Conservation (phyloP, 73 alveolate genomes). For the Breviolum minutum region DNA sequence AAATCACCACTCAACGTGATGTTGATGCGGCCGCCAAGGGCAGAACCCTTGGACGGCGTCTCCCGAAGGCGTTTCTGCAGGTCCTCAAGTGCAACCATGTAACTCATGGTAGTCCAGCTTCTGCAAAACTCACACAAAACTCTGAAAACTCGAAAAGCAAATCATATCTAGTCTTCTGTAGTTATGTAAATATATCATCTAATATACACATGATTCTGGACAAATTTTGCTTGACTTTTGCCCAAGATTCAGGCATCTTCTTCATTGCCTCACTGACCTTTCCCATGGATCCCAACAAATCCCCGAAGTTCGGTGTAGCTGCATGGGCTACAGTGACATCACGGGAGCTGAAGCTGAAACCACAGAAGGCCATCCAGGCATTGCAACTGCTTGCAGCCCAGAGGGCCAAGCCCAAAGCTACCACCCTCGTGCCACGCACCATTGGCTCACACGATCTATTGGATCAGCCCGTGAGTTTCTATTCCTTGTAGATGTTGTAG, state of each 20-base stretch:
- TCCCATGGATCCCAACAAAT: conserved; percentile 47
- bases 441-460: neutral
- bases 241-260: conserved; percentile 49
- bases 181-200: neutral
- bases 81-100: neutral
- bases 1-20: conserved; percentile 40
- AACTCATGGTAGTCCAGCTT: too few species aligned
- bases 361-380: conserved; percentile 35
- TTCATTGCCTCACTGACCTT: conserved; percentile 55
- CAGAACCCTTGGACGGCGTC: conserved; percentile 43
- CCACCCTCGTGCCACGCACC: conserved; percentile 15
- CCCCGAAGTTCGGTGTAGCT: conserved; percentile 59
- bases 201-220: too few species aligned
- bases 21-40: conserved; percentile 28
- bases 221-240: neutral
- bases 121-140: too few species aligned
- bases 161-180: too few species aligned
- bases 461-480: too few species aligned
- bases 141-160: too few species aligned
- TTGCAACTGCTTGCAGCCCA: neutral
- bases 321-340: neutral
- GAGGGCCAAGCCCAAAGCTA: conserved; percentile 16
- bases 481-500: too few species aligned
- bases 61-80: conserved; percentile 36
- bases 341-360: neutral